A percentile compares a stretch with the other conserved stretches of the same genome.
phyloP scores from a whole-genome alignment of 495 filamentous ascomycete species.

The Hypomontagnella submonticulosa region DNA sequence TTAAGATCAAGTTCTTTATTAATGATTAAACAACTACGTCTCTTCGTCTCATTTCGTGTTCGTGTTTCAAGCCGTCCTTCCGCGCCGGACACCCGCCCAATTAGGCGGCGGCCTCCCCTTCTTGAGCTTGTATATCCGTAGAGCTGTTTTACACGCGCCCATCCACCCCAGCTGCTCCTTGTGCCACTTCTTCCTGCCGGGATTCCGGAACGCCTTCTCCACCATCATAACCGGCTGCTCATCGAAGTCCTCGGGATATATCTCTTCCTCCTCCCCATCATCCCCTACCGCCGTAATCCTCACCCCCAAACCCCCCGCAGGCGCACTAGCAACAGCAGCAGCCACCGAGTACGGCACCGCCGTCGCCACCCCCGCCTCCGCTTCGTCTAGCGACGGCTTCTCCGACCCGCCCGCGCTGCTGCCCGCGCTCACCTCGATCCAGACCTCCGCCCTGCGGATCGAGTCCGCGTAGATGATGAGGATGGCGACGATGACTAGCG shows the following conservation, averaged over 20 bases:
- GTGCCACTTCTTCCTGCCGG: constrained; percentile 50
- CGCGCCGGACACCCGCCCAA: constrained; percentile 13
- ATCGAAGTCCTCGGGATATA: constrained; percentile 16
- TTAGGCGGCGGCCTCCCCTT: constrained; percentile 40
- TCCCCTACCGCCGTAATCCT: constrained; percentile 20
- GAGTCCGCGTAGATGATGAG: constrained; percentile 57
- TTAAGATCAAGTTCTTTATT: neutral
- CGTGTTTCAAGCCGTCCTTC: constrained; percentile 18
- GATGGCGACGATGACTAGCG: constrained; percentile 48
- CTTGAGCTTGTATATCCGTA: constrained; percentile 44
- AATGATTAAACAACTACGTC: neutral
- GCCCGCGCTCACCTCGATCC: constrained; percentile 49
- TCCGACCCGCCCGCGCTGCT: neutral
- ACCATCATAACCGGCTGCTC: constrained; percentile 50
- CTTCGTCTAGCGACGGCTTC: neutral
- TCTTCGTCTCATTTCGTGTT: neutral
- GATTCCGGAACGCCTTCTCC: constrained; percentile 46
- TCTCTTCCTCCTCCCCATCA: constrained; percentile 6
- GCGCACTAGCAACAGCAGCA: too few relatives aligned
- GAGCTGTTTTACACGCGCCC: constrained; percentile 47
- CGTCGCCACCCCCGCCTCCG: constrained; percentile 12
- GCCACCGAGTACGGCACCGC: constrained; percentile 6
- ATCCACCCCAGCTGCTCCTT: constrained; percentile 54
- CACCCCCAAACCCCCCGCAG: neutral
- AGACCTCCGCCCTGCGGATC: constrained; percentile 57